These are phyloP conservation scores for carrot (Daucus carota) DNA, from an alignment of 129 eudicot genomes.

Conservation along the genomic window DNA sequence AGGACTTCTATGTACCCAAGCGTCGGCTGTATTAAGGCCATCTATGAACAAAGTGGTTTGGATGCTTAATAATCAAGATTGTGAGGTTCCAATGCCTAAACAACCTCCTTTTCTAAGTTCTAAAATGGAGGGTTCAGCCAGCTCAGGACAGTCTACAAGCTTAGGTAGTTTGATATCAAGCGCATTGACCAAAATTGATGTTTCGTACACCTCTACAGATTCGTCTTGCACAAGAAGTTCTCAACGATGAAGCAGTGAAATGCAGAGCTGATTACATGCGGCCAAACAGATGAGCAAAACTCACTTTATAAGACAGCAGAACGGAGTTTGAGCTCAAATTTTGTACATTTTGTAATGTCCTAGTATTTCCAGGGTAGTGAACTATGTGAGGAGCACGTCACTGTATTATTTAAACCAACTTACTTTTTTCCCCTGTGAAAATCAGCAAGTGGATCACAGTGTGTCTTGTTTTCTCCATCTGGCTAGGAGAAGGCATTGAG, in stretches of 20 bases:
- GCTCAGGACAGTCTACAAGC: neutral
- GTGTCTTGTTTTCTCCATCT: too few species aligned
- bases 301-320: neutral
- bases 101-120: conserved; percentile 2
- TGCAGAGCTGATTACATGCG: neutral
- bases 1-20: conserved; percentile 9
- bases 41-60: conserved; percentile 2
- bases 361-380: too few species aligned
- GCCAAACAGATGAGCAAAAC: neutral
- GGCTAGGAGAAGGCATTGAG: too few species aligned
- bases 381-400: too few species aligned
- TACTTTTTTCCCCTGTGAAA: too few species aligned
- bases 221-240: neutral
- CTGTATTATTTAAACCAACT: too few species aligned
- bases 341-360: neutral
- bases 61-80: neutral
- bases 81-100: conserved; percentile 9
- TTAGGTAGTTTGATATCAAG: neutral
- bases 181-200: conserved; percentile 2
- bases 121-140: neutral
- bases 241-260: neutral
- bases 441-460: too few species aligned
- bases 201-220: neutral
- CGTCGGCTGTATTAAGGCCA: neutral
- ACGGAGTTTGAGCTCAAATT: neutral